Conservation (phyloP, 352 stramenopile genomes). For the Albugo laibachii region DNA sequence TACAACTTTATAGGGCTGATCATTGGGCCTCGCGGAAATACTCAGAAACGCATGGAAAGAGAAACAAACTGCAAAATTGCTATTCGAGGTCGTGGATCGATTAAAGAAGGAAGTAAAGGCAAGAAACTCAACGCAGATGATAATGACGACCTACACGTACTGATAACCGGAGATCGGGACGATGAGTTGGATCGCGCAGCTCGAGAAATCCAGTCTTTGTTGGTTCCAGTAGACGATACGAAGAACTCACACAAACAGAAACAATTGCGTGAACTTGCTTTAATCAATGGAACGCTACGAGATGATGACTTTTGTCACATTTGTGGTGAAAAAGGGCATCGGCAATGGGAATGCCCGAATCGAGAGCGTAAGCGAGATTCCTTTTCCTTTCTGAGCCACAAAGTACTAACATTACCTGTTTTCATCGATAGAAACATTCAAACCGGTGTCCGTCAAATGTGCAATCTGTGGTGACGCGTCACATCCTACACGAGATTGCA, state of each 20-base stretch:
- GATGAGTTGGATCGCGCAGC: conserved; percentile 70
- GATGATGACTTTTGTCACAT: conserved; percentile 96
- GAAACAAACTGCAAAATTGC: conserved; percentile 98
- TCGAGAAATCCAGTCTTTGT: conserved; percentile 77
- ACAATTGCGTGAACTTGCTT: conserved; percentile 93
- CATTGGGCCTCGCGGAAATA: conserved; percentile 96
- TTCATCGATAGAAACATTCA: conserved; percentile 47
- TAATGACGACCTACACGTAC: conserved; percentile 92
- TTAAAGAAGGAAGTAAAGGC: conserved; percentile 94
- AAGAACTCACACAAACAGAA: conserved; percentile 96
- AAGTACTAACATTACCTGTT: conserved; percentile 5
- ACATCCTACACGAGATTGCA: conserved; percentile 96
- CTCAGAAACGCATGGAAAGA: conserved; percentile 97
- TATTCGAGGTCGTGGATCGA: conserved; percentile 90
- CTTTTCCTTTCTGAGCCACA: conserved; percentile 13
- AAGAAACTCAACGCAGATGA: conserved; percentile 84
- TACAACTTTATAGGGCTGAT: conserved; percentile 99
- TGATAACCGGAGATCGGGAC: conserved; percentile 83
- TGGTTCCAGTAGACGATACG: conserved; percentile 83
- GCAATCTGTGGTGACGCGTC: conserved; percentile 95
- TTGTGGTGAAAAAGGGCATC: conserved; percentile 96
- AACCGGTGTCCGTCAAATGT: conserved; percentile 85
- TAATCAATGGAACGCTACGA: conserved; percentile 97
- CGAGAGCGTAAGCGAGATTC: conserved; percentile 41
- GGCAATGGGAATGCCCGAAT: conserved; percentile 93